Base-by-base conservation (phyloP, 2,329 filamentous ascomycete genomes). In the Trichoderma sp. region DNA sequence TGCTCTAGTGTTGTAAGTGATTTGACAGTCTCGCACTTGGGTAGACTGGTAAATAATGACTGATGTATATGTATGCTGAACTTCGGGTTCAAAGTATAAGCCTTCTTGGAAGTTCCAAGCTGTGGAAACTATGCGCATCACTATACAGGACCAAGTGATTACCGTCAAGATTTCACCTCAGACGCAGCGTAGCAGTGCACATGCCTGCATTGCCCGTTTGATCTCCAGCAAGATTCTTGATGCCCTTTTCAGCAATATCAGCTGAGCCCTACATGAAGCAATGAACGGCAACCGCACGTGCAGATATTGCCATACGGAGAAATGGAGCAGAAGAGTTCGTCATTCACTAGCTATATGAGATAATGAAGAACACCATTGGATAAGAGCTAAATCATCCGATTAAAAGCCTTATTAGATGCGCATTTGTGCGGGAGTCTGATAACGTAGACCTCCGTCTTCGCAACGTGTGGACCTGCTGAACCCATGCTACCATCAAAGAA, bases 381-480 rank as follows among this genome's bases (percentile, higher is more conserved):
- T 1, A 59, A 59, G 13, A 7, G 34, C 8, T 3, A 16, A 14
- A 5, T 24, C 8, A 21, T 26, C 24, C 10, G 7, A 13, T 24
- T 21, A 28, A 58, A 21, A 30, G 16, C 39, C 28, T 4, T 30
- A 26, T 30, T 66, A 30, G 54, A 18, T 49, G 39, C 28, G 16
- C 10, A 51, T 18, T 18, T 34, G 14, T 43, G 21, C 28, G 39
- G n/a, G 28, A 6, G 37, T 28, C 39, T 37, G 64, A 59, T 59
- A 51, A 51, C 21, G 39, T 39, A 49, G 14, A 28, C n/a, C 64
- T 66, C 54, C 64, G 39, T 32, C 46, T 46, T 66, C 64, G 64
- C 54, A 59, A 32, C 24, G 13, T 26, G 21, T 43, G 16, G 13
- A 21, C 21, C 56, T 39, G 11, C 7, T 10, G 16, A 43, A 14